Conservation (phyloP, 495 filamentous ascomycete species). For the Neurospora sp. region DNA sequence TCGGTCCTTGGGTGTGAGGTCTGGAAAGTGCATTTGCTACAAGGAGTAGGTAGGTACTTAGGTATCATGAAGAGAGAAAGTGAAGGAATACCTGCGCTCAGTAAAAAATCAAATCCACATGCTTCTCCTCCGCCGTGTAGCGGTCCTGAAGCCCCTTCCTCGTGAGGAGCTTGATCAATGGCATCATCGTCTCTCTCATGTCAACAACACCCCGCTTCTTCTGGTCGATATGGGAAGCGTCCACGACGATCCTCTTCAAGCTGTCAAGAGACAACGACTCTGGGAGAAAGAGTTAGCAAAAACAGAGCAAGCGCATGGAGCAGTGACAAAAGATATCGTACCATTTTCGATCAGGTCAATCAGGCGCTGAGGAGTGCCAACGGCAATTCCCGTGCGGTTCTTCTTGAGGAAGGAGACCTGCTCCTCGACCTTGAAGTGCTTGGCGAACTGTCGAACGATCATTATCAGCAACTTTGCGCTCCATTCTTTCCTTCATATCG, state of each 20-base stretch:
- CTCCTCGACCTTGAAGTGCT: constrained; percentile 92
- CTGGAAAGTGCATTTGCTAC: background rate
- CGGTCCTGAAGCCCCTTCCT: constrained; percentile 57
- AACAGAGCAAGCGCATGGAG: background rate
- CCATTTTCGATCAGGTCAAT: constrained; percentile 73
- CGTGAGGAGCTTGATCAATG: constrained; percentile 59
- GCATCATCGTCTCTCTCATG: constrained; percentile 78
- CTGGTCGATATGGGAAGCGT: constrained; percentile 80
- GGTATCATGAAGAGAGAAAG: background rate
- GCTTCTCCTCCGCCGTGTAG: constrained; percentile 42
- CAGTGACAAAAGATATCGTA: constrained; percentile 22
- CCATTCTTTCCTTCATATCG: background rate
- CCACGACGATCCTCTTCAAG: constrained; percentile 72
- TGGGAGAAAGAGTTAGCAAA: constrained; percentile 24
- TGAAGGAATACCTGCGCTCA: constrained; percentile 14
- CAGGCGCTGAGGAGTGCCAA: constrained; percentile 77
- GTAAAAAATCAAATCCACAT: constrained; percentile 52
- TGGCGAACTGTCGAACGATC: constrained; percentile 54
- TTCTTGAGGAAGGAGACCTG: constrained; percentile 66
- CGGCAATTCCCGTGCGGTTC: constrained; percentile 66
- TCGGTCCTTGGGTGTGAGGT: background rate
- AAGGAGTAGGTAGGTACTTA: background rate
- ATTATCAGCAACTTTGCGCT: background rate
- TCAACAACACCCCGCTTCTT: constrained; percentile 90
- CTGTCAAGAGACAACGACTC: constrained; percentile 57